Evolutionary conservation across 2,329 filamentous ascomycete genomes (phyloP), one percentile per base, ranked within the genome.

Genomic region (Shiraia sp.): DNA sequence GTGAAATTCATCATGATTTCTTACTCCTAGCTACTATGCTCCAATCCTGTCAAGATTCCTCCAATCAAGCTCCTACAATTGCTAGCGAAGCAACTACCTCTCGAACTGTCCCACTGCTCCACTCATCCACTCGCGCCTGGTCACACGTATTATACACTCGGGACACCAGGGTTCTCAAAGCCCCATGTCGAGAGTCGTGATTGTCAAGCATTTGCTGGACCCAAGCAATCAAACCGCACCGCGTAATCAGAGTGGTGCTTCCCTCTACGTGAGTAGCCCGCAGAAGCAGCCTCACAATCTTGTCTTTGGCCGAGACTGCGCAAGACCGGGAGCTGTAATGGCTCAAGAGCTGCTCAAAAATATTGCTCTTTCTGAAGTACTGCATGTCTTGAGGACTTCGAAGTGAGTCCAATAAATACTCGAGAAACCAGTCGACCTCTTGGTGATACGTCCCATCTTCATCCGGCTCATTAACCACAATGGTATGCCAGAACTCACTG

Each of bases 191-290:
- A 31, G 69, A 65, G 36, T 72, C 75, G 3, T 73, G 68, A 3
- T 51, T 52, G 12, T 76, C 77, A 25, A 79, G 66, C 55, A 82
- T 81, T 45, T 80, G 79, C 44, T 85, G 78, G 7, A 92, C 75
- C 90, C 90, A 95, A 52, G 80, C 85, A 38, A 92, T 66, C 14
- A 87, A 73, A 12, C 87, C 88, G 30, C 86, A 84, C 42, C 90
- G 77, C 1, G 90, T 95, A 26, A 90, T 78, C 32, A 95, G 74
- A n/a, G 87, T 92, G 4, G 85, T 88, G 66, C 87, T 89, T 1
- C 88, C 90, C 1, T 80, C 83, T 22, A 83, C 79, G 23, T 91
- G 78, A 0, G 82, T 83, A 2, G 85, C 83, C 28, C 86, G 79
- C 57, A 85, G 85, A 12, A 95, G 46, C 10, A 85, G 51, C 46